Evolutionary conservation across 805 yeast species (phyloP).

Genomic region (Blastobotrys muscicola): DNA sequence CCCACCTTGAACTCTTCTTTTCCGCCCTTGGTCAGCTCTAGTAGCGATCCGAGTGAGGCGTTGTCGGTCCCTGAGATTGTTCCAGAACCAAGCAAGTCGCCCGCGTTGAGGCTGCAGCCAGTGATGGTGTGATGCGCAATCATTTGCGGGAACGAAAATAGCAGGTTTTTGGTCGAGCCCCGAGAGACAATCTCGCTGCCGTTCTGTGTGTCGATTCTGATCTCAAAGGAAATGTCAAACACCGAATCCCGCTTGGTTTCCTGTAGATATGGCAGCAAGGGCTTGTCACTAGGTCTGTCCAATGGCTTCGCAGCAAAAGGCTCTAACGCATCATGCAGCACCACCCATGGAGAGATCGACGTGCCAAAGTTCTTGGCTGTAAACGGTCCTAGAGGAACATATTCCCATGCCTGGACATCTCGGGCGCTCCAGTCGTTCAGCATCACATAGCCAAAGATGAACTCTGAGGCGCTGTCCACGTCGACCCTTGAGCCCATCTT

Average conservation of each 20-base stretch:
- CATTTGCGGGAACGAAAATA: slow-evolving; percentile 21
- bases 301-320: slow-evolving; percentile 10
- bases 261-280: slow-evolving; percentile 14
- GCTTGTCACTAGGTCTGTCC: slow-evolving; percentile 10
- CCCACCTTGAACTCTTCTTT: slow-evolving; percentile 5
- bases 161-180: slow-evolving; percentile 12
- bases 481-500: slow-evolving; percentile 13
- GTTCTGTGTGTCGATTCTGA: not conserved
- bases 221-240: slow-evolving; percentile 6
- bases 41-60: slow-evolving; percentile 15
- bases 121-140: slow-evolving; percentile 21
- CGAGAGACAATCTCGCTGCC: slow-evolving; percentile 8
- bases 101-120: slow-evolving; percentile 18
- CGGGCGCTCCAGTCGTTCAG: slow-evolving; percentile 23
- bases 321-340: slow-evolving; percentile 17
- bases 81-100: slow-evolving; percentile 22
- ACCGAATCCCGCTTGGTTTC: slow-evolving; percentile 10
- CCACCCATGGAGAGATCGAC: slow-evolving; percentile 21
- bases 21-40: slow-evolving; percentile 17
- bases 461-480: slow-evolving; percentile 15
- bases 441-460: slow-evolving; percentile 20
- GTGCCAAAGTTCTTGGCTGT: slow-evolving; percentile 21
- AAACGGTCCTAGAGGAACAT: slow-evolving; percentile 22
- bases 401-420: slow-evolving; percentile 23
- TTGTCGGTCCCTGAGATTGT: slow-evolving; percentile 17